Percentiles rank a stretch among this genome's conserved stretches.
Evolutionary conservation across 345 rosid species (phyloP).

Genomic region (Rhizophora mangle): DNA sequence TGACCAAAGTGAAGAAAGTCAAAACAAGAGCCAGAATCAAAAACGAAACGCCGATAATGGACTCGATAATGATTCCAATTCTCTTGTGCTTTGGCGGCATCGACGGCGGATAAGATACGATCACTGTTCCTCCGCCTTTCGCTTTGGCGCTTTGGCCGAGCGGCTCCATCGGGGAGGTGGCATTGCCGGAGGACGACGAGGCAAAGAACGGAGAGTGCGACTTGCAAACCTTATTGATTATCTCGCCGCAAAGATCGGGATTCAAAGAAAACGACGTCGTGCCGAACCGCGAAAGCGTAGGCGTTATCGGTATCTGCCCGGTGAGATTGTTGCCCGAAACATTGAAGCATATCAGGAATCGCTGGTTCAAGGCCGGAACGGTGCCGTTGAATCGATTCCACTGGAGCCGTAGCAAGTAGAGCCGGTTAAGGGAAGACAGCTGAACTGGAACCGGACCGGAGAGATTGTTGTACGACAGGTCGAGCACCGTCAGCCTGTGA

Average conservation of each 20-base stretch:
- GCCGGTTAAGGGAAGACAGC: conserved; percentile 46
- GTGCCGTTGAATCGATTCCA: conserved; percentile 62
- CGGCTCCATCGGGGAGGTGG: conserved; percentile 49
- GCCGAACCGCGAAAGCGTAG: conserved; percentile 57
- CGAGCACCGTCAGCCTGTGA: conserved; percentile 55
- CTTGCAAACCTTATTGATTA: conserved; percentile 54
- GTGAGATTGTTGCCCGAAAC: conserved; percentile 76
- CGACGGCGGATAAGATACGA: conserved; percentile 34
- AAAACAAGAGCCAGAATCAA: background rate
- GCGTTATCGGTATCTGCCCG: conserved; percentile 63
- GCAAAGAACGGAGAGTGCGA: conserved; percentile 66
- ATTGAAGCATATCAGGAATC: conserved; percentile 49
- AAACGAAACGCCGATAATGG: background rate
- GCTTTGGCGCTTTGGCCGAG: conserved; percentile 62
- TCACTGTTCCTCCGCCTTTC: conserved; percentile 39
- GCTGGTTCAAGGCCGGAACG: conserved; percentile 71
- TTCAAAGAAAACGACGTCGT: conserved; percentile 55
- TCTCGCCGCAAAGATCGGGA: conserved; percentile 81
- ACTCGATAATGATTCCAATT: conserved; percentile 23
- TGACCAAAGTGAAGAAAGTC: background rate
- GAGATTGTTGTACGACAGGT: conserved; percentile 51
- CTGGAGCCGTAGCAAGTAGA: conserved; percentile 59
- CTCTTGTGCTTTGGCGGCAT: conserved; percentile 33
- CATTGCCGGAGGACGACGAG: conserved; percentile 21
- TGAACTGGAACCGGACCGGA: conserved; percentile 58